Conservation (phyloP, 2,329 filamentous ascomycete genomes). For the Neoscytalidium dimidiatum region DNA sequence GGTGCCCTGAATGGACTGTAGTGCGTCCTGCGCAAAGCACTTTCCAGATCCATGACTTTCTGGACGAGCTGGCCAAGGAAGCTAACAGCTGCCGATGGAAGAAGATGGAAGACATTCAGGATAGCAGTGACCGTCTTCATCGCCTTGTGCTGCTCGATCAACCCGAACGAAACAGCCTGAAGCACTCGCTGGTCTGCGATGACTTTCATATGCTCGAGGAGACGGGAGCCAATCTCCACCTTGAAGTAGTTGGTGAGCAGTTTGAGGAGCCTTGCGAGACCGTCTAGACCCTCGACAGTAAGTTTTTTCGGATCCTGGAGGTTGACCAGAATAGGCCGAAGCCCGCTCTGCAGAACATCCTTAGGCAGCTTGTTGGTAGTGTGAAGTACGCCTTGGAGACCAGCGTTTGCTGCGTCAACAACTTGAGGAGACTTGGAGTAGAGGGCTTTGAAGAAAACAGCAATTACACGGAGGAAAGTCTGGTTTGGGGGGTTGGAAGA, state of each 20-base stretch:
- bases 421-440: slow-evolving; percentile 92
- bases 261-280: slow-evolving; percentile 83
- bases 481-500: slow-evolving; percentile 71
- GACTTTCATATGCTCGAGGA: slow-evolving; percentile 91
- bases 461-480: slow-evolving; percentile 68
- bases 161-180: slow-evolving; percentile 89
- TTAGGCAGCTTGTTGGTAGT: slow-evolving; percentile 92
- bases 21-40: slow-evolving; percentile 79
- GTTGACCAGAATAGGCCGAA: slow-evolving; percentile 94
- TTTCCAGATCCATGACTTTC: slow-evolving; percentile 85
- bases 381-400: slow-evolving; percentile 81
- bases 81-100: slow-evolving; percentile 83
- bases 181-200: slow-evolving; percentile 80
- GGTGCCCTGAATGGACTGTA: slow-evolving; percentile 90
- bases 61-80: slow-evolving; percentile 92
- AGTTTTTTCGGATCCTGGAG: slow-evolving; percentile 91
- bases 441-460: slow-evolving; percentile 96
- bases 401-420: slow-evolving; percentile 89
- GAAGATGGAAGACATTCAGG: slow-evolving; percentile 94
- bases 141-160: slow-evolving; percentile 87
- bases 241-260: slow-evolving; percentile 98
- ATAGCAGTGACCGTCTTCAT: slow-evolving; percentile 97
- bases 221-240: slow-evolving; percentile 88
- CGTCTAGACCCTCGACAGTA: slow-evolving; percentile 85
- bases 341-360: slow-evolving; percentile 88